phyloP scores from a whole-genome alignment of 148 eudicot genomes.

The Persicaria maculosa region DNA sequence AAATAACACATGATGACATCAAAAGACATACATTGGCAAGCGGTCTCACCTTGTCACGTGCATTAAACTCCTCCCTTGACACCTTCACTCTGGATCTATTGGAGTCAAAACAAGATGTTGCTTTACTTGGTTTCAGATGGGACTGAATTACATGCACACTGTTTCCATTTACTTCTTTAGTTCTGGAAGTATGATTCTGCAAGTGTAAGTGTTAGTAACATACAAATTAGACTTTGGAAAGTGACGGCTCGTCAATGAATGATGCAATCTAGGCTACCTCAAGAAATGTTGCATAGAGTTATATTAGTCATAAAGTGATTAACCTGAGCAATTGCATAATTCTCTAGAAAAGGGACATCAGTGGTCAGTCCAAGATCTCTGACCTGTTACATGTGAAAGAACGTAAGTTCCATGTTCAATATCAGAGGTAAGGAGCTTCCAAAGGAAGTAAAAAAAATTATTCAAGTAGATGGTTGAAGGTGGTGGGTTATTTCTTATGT shows the following conservation, averaged over 20 bases:
- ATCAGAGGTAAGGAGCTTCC: not conserved
- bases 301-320: not conserved
- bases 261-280: conserved; percentile 5
- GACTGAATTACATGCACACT: not conserved
- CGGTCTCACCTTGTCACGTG: conserved; percentile 5
- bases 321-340: not conserved
- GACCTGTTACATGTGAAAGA: not conserved
- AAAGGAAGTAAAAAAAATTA: not conserved
- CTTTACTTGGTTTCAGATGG: conserved; percentile 6
- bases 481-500: not conserved
- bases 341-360: not conserved
- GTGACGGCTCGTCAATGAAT: not conserved
- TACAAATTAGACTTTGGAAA: not conserved
- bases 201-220: not conserved
- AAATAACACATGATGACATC: not conserved
- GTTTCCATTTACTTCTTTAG: not conserved
- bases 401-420: not conserved
- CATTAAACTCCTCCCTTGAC: not conserved
- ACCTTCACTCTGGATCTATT: not conserved
- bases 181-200: conserved; percentile 2
- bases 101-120: not conserved
- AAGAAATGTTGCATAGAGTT: not conserved
- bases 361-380: not conserved
- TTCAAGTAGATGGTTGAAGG: not conserved
- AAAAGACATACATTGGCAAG: not conserved